These are phyloP conservation scores for Beauveria bassiana DNA, from an alignment of 2,329 filamentous ascomycete genomes.

Conservation along the genomic window DNA sequence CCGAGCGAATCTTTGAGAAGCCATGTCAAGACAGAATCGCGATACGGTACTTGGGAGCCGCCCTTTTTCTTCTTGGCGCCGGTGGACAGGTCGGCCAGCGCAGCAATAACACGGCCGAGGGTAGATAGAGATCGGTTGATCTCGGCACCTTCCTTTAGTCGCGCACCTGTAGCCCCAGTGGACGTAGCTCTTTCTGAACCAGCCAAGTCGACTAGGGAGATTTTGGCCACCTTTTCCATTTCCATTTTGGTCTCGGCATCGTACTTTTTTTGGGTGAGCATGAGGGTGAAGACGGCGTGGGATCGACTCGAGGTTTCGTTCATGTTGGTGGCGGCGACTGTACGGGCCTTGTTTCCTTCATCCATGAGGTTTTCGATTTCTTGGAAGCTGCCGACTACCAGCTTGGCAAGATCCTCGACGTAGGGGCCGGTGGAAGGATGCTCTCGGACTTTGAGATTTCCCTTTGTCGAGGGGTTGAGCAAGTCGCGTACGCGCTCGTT, in stretches of 20 bases:
- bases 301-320: conserved; percentile 98
- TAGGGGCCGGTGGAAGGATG: conserved; percentile 97
- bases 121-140: conserved; percentile 97
- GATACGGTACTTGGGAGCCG: conserved; percentile 76
- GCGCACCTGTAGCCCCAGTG: conserved; percentile 89
- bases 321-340: conserved; percentile 98
- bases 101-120: conserved; percentile 92
- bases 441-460: conserved; percentile 93
- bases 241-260: conserved; percentile 94
- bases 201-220: conserved; percentile 94
- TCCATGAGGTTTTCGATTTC: conserved; percentile 99
- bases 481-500: conserved; percentile 95
- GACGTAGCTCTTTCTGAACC: conserved; percentile 97
- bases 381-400: conserved; percentile 85
- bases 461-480: conserved; percentile 89
- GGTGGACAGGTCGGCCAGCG: conserved; percentile 81
- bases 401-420: conserved; percentile 92
- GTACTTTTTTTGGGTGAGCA: conserved; percentile 85
- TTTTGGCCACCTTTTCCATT: conserved; percentile 95
- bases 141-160: conserved; percentile 94
- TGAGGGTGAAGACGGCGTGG: conserved; percentile 95
- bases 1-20: conserved; percentile 92
- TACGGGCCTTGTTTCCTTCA: conserved; percentile 96
- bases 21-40: conserved; percentile 96
- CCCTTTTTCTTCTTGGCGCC: conserved; percentile 73